Base-by-base conservation (phyloP, 73 alveolate species). In the Breviolum minutum region DNA sequence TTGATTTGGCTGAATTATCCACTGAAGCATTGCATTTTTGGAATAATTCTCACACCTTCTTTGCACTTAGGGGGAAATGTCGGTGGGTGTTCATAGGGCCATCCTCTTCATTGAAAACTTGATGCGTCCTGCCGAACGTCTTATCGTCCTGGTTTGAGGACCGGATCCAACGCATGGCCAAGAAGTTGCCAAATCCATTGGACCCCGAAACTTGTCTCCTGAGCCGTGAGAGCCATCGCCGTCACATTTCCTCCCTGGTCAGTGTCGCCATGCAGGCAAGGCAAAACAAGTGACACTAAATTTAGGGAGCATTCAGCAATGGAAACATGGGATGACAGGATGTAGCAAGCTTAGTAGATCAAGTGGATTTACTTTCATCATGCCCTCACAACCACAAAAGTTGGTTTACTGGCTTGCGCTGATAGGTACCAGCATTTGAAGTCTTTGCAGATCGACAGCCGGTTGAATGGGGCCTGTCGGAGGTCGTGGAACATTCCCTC, bases 391-490 rank as follows among this genome's bases (percentile, higher is more conserved):
- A 40, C 54, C 3, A 3, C 54, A 40, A 40, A 40, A 40, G 54
- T 3, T 40, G 54, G 54, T 40, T 40, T 40, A 3, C 54, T 71
- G 26, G 81, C 24, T 17, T 7, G 17, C 82, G 61, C 24, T n/a
- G 63, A 5, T 6, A 86, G 95, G 85, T 88, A 61, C 95, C 95
- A 11, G 95, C 95, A 22, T 70, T 88, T n/a, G 95, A 88, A 66
- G 95, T 88, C 86, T 88, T 88, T 66, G 95, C 95, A 8, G 95
- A 88, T 54, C 95, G 95, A 0, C 95, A 88, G 95, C 95, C 95
- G 69, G 95, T 88, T 61, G 95, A 88, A 63, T 86, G 94, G 94
- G 94, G 94, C 80, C 63, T 86, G 80, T 14, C 95, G 19, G 95
- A 88, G 48, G 95, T 88, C 27, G 54, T 88, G n/a, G 95, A 88